phyloP scores from a whole-genome alignment of 2,329 filamentous ascomycete genomes.

The Colletotrichum acutatum region DNA sequence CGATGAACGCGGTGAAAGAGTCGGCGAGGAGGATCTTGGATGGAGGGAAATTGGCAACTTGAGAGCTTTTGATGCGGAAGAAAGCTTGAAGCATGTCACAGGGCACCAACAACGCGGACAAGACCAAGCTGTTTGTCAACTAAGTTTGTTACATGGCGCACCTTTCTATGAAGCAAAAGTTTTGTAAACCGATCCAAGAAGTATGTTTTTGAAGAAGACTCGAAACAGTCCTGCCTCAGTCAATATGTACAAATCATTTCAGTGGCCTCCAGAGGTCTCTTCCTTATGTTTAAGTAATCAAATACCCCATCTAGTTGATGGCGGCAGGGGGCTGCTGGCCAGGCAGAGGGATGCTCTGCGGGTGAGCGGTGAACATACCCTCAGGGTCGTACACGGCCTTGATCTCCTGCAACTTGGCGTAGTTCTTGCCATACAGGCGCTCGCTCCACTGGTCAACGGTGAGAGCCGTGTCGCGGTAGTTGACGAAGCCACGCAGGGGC shows the following conservation, averaged over 20 bases:
- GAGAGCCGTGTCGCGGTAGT: constrained; percentile 35
- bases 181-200: neutral
- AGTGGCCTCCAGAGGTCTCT: too few relatives aligned
- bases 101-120: neutral
- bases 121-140: neutral
- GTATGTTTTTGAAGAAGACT: neutral
- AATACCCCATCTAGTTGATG: constrained; percentile 1
- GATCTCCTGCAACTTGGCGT: constrained; percentile 28
- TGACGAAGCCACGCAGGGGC: constrained; percentile 34
- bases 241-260: neutral
- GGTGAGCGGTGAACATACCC: constrained; percentile 35
- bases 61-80: neutral
- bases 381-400: constrained; percentile 35
- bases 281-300: neutral
- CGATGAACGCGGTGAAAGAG: constrained; percentile 50
- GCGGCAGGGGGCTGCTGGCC: constrained; percentile 25
- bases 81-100: neutral
- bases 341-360: constrained; percentile 33
- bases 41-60: constrained; percentile 33
- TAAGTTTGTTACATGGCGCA: neutral
- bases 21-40: constrained; percentile 45
- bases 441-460: constrained; percentile 32
- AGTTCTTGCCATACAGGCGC: constrained; percentile 34
- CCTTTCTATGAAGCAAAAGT: neutral
- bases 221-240: neutral